Percentiles rank a stretch among this genome's conserved stretches.
These are phyloP conservation scores for Herpetomonas tarakana DNA, from an alignment of 208 protist genomes.

Conservation along the genomic window DNA sequence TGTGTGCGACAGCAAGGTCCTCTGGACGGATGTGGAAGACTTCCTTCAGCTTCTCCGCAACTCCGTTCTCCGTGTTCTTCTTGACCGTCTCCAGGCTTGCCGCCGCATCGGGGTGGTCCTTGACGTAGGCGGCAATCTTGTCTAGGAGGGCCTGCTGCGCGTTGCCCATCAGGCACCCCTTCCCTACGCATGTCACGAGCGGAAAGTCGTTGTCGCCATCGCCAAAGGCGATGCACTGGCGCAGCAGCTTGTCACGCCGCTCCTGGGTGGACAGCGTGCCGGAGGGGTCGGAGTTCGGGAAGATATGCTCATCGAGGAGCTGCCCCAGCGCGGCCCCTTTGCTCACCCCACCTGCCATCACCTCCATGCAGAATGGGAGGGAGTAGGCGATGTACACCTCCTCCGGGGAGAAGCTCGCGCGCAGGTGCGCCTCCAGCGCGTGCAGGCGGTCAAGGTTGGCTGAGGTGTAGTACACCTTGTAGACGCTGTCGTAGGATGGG, in stretches of 20 bases:
- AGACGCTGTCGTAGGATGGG: conserved; percentile 25
- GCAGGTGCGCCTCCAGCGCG: conserved; percentile 12
- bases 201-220: conserved; percentile 43
- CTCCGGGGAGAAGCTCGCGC: conserved; percentile 7
- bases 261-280: conserved; percentile 2
- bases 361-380: conserved; percentile 37
- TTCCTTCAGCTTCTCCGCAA: conserved; percentile 20
- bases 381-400: conserved; percentile 19
- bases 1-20: too few relatives aligned
- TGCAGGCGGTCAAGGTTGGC: conserved; percentile 9
- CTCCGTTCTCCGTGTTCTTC: conserved; percentile 21
- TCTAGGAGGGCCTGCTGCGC: conserved; percentile 18
- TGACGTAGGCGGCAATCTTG: conserved; percentile 14
- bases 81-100: conserved; percentile 25
- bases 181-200: conserved; percentile 29
- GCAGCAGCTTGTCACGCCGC: conserved; percentile 15
- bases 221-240: conserved; percentile 43
- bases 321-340: conserved; percentile 23
- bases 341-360: conserved; percentile 38
- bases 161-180: conserved; percentile 45
- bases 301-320: conserved; percentile 22
- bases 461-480: conserved; percentile 39
- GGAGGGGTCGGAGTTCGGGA: conserved; percentile 3
- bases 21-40: conserved; percentile 14
- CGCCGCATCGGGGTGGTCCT: conserved; percentile 11